Evolutionary conservation across 108 stramenopile species (phyloP), one percentile per base, ranked within the genome.

Genomic region (Fistulifera solaris): DNA sequence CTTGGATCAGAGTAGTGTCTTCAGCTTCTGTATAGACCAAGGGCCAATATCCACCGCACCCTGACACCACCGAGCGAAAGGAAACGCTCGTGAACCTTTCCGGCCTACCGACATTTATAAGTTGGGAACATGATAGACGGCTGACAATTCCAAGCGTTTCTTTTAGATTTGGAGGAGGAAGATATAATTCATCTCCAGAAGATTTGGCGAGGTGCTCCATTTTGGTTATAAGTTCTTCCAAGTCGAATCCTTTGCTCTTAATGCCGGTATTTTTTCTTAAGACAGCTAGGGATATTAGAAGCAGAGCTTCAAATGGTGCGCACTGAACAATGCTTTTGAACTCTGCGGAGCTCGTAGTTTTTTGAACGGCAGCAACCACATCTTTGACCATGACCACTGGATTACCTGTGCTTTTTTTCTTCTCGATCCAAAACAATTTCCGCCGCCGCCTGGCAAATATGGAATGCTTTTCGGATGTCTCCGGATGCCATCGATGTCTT

Each of bases 381-480:
- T 89, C 80, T 0, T 59, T 46, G 56, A 87, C 75, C 15, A 72
- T 48, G 38, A 89, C 78, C 6, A 67, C 61, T 24, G 46, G 48
- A 35, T 35, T 35, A 35, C 8, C 52, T 54, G 17, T 61, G 41
- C 10, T 55, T 40, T 28, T 62, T 40, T 28, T 58, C 58, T n/a
- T 54, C 40, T 28, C 71, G 66, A 27, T 65, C 56, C 10, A 69
- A 57, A 8, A 88, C 82, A 16, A 40, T 57, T 65, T 98, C 86
- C 1, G 87, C 87, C 11, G 97, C 97, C 27, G 73, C 61, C 39
- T 85, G 66, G 52, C 94, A 99, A 39, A 94, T 73, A 38, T 90
- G 86, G 41, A 99, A 87, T 12, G 93, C 92, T 62, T 87, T 92
- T 17, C 96, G 74, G 42, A 96, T 77, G 64, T 99, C 97, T 14